phyloP scores from a whole-genome alignment of 148 eudicot species.

The Nyssa sinensis region DNA sequence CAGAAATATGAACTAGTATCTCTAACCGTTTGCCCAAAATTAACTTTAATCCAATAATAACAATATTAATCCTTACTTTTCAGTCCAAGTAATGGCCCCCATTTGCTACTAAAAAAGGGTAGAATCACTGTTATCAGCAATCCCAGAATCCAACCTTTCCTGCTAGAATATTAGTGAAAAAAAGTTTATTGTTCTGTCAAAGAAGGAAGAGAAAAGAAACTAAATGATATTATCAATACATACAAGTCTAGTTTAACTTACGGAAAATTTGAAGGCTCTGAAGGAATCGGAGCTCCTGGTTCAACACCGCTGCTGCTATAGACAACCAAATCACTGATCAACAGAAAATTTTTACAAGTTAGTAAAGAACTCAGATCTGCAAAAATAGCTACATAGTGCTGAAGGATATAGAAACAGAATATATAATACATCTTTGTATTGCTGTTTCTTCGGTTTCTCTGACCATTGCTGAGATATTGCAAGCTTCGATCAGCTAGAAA shows the following conservation, averaged over 20 bases:
- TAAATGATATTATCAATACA: not conserved
- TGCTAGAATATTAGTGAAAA: slow-evolving; percentile 6
- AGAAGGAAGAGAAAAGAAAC: not conserved
- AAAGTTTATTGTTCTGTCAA: not conserved
- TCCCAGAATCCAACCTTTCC: slow-evolving; percentile 37
- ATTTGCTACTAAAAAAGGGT: slow-evolving; percentile 34
- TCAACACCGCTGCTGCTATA: not conserved
- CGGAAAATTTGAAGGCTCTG: slow-evolving; percentile 5
- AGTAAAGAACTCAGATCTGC: not conserved
- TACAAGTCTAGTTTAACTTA: not conserved
- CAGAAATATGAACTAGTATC: too few relatives aligned
- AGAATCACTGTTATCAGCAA: slow-evolving; percentile 18
- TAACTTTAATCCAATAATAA: too few relatives aligned
- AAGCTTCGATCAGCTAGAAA: not conserved
- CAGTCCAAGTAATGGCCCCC: slow-evolving; percentile 22
- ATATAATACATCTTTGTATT: not conserved
- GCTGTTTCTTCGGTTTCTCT: not conserved
- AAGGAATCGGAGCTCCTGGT: slow-evolving; percentile 12
- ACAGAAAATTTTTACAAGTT: not conserved
- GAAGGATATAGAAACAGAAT: not conserved
- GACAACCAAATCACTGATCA: slow-evolving; percentile 11
- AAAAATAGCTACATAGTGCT: not conserved
- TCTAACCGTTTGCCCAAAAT: not conserved
- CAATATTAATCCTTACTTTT: slow-evolving; percentile 19
- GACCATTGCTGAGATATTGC: not conserved